Evolutionary conservation across 768 basidiomycete species (phyloP).

Genomic region (Hortiboletus flavorubellus): DNA sequence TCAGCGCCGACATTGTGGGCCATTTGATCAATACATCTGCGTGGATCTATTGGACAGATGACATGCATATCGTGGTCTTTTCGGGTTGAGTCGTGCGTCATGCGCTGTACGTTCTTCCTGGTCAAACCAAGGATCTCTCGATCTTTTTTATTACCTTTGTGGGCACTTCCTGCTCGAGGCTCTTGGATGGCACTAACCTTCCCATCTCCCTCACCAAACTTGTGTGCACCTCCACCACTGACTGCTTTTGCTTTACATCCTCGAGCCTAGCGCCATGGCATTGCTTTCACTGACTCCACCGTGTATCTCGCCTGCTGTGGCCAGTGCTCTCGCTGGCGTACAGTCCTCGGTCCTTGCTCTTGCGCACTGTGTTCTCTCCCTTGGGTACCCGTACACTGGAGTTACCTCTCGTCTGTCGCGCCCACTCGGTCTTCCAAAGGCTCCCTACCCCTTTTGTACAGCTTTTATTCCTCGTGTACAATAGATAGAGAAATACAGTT

Average conservation of each 20-base stretch:
- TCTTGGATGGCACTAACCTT: not conserved
- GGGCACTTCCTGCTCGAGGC: not conserved
- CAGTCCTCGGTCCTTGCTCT: not conserved
- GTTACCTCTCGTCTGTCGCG: not conserved
- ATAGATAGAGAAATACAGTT: conserved; percentile 37
- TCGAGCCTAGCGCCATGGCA: not conserved
- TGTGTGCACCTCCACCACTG: not conserved
- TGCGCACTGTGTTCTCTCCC: not conserved
- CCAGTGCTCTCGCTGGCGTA: not conserved
- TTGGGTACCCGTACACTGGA: not conserved
- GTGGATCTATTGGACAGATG: not conserved
- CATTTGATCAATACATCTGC: not conserved
- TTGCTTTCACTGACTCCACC: not conserved
- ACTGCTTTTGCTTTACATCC: not conserved
- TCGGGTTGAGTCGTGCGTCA: not conserved
- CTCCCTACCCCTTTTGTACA: conserved; percentile 17
- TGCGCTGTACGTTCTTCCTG: not conserved
- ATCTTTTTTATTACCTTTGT: not conserved
- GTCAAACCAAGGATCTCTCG: not conserved
- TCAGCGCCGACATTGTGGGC: not conserved
- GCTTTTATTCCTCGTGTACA: conserved; percentile 26
- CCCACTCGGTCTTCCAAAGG: conserved; percentile 1
- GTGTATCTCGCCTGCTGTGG: not conserved
- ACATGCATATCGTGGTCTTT: not conserved
- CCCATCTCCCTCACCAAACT: not conserved